phyloP scores from a whole-genome alignment of 176 grass and related monocot genomes.

The Zea mays region Zm-B73-REFERENCE-NAM-5.0 NC_050100.1:142505001-142505500 shows the following conservation, averaged over 20 bases:
- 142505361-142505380: not conserved
- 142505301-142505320: not conserved
- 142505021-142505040: conserved; percentile 31
- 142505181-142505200: conserved; percentile 31
- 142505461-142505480: not conserved
- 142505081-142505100: not conserved
- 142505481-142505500: not conserved
- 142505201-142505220: conserved; percentile 20
- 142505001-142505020: conserved; percentile 32
- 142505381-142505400: not conserved
- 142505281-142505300: not conserved
- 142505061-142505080: conserved; percentile 22
- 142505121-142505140: conserved; percentile 29
- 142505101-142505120: conserved; percentile 2
- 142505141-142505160: conserved; percentile 14
- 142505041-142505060: conserved; percentile 38
- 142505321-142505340: not conserved
- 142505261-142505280: not conserved
- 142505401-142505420: not conserved
- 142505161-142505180: not conserved
- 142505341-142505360: not conserved
- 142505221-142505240: not conserved
- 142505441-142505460: not conserved
- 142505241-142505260: not conserved
- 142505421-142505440: not conserved